Base-by-base conservation (phyloP, 1,139 yeast species). In the Kluyveromyces sp. region DNA sequence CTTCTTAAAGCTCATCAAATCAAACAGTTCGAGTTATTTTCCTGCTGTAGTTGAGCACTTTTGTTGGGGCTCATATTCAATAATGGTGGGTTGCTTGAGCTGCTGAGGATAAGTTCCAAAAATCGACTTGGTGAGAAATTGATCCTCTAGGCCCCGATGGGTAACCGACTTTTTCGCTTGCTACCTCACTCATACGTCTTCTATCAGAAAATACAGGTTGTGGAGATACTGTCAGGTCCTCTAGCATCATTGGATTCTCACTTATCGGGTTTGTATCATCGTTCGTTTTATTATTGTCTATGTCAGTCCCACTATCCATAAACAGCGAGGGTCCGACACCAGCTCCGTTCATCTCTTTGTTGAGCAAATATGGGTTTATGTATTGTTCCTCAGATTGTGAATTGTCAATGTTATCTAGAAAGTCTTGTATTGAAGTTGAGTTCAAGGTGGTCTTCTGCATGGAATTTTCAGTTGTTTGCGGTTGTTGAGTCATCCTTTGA, bases 111-210 rank as follows among this genome's bases (percentile, higher is more conserved):
- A 53, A 42, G 43, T 54, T 59, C 65, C 65, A 60, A 41, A 58
- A 53, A 42, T 62, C 63, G 7, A 58, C 48, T 31, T 53, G 48
- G 42, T 60, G 58, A 8, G 66, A 62, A 25, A 62, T 61, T 2
- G 65, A 60, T 21, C 56, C 55, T 27, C 65, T 50, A 4, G 55
- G 48, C 25, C 47, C 49, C n/a, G 58, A 33, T 7, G 49, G 34
- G 32, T 40, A 41, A 8, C 52, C 53, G 25, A 48, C 35, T 10
- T 53, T 42, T n/a, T 47, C 45, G 2, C 51, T 46, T 2, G 55
- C 48, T 3, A 58, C 57, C 34, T 54, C 61, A 43, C 63, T 58
- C 46, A 50, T 55, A 41, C 64, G 52, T 33, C 48, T 31, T 15
- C 34, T 38, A 7, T 29, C 36, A 15, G 28, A 42, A 15, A 26